Percentiles rank a stretch among this genome's conserved stretches.
phyloP scores from a whole-genome alignment of 176 grass and related monocot species.

The Musa troglodytarum region DNA sequence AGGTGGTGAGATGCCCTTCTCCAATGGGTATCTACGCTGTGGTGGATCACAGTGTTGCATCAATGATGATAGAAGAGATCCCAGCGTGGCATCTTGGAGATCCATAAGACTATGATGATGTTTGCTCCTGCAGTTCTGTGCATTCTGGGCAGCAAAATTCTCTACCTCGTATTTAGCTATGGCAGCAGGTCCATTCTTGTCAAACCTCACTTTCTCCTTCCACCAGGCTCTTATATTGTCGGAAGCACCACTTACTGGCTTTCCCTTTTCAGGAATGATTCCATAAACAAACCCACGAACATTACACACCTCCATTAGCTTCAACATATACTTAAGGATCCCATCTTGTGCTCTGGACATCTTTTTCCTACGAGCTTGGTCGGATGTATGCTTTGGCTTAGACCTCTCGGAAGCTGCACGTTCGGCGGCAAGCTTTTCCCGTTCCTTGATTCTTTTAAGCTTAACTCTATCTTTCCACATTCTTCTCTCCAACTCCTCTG shows the following conservation, averaged over 20 bases:
- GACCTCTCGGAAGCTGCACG: constrained; percentile 39
- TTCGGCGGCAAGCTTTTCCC: constrained; percentile 30
- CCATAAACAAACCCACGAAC: constrained; percentile 74
- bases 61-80: constrained; percentile 72
- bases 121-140: constrained; percentile 29
- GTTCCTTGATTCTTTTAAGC: constrained; percentile 75
- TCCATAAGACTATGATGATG: constrained; percentile 66
- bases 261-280: constrained; percentile 80
- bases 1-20: constrained; percentile 58
- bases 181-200: constrained; percentile 71
- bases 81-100: constrained; percentile 84
- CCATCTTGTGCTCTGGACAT: constrained; percentile 79
- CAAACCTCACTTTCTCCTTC: constrained; percentile 97
- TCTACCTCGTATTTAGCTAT: constrained; percentile 67
- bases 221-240: constrained; percentile 95
- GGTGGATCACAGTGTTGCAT: constrained; percentile 87
- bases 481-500: constrained; percentile 53
- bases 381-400: constrained; percentile 47
- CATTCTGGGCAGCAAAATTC: constrained; percentile 27
- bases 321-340: constrained; percentile 95
- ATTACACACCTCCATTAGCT: constrained; percentile 85
- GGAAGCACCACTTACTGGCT: constrained; percentile 69
- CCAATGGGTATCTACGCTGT: constrained; percentile 79
- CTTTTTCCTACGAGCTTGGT: constrained; percentile 84
- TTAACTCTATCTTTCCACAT: constrained; percentile 91